Conservation (phyloP, 1,284 basidiomycete genomes). For the Trichosporon sp. region DNA sequence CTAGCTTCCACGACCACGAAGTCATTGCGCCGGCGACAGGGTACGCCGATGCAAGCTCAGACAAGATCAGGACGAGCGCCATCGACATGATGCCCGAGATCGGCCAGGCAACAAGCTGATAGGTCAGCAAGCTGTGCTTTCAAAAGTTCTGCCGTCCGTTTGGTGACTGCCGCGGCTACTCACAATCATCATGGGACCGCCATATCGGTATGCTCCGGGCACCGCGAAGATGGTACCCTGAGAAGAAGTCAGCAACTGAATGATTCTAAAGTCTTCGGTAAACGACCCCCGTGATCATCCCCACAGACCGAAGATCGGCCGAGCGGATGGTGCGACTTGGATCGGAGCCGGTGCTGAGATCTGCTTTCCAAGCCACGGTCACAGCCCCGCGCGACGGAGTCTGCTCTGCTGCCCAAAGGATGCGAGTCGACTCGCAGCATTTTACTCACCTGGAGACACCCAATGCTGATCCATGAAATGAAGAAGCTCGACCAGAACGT, state of each 20-base stretch:
- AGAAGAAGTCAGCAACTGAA: neutral
- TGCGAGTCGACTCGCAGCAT: too few relatives aligned
- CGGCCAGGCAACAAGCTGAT: slow-evolving; percentile 45
- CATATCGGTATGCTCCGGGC: slow-evolving; percentile 41
- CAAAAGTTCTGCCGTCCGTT: neutral
- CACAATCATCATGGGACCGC: slow-evolving; percentile 44
- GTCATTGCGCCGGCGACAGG: slow-evolving; percentile 48
- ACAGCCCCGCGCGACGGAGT: too few relatives aligned
- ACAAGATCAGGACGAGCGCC: slow-evolving; percentile 37
- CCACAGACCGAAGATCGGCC: too few relatives aligned
- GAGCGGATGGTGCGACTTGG: too few relatives aligned
- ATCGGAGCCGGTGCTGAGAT: neutral
- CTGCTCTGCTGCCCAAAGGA: too few relatives aligned
- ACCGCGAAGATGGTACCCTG: slow-evolving; percentile 45
- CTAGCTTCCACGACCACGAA: slow-evolving; percentile 46
- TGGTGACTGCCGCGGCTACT: slow-evolving; percentile 8
- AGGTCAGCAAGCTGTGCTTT: slow-evolving; percentile 5
- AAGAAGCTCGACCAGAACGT: slow-evolving; percentile 46
- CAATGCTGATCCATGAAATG: slow-evolving; percentile 43
- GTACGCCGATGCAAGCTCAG: slow-evolving; percentile 45
- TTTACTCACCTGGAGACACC: slow-evolving; percentile 38
- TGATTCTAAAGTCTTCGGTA: neutral
- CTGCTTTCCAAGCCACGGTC: neutral
- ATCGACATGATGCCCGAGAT: slow-evolving; percentile 36
- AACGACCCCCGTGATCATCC: too few relatives aligned